Evolutionary conservation across 192 early-diverging fungal species (phyloP), one percentile per base, ranked within the genome.

Genomic region (Linnemannia exigua): DNA sequence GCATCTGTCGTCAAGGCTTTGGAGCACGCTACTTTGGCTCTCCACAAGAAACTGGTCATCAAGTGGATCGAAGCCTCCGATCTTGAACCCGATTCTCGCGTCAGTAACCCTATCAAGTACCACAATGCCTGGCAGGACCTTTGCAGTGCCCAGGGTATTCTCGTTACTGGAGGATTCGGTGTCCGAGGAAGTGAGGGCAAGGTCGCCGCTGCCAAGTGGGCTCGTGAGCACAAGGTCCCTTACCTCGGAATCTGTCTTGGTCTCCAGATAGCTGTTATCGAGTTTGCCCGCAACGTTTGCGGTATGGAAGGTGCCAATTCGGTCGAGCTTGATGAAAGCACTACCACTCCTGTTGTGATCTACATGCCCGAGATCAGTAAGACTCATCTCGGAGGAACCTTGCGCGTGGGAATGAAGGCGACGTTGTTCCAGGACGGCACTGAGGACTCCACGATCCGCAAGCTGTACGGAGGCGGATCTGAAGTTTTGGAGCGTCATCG

Each of bases 211-310:
- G 94, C 95, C 82, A 97, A 97, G 78, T 98, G 96, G 94, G 98
- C 98, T 52, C 96, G 98, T 90, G 97, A 98, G 88, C 93, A 97
- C 91, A 96, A 96, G 74, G 87, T 98, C 28, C 98, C 98, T 70
- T 99, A 97, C 88, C 94, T 99, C n/a, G 98, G 98, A 70, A 97
- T 99, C 88, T 98, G 98, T 87, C 91, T 99, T 33, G 98, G 98
- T 76, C 90, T 99, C 73, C 98, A 99, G 77, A 93, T 98, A 28
- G 97, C 98, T 14, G 96, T 98, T 41, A 95, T 99, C 50, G 98
- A 99, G 84, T 98, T 97, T 92, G 96, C 97, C 5, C 95, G 98
- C 69, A 94, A 98, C 79, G 95, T 98, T 20, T 95, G 94, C 76
- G 95, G 93, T 47, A 90, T 98, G 79, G 61, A 74, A 20, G 91